A percentile compares a stretch with the other conserved stretches of the same genome.
phyloP scores from a whole-genome alignment of 805 yeast genomes.

The Sungouiozyma ichnusensis region DNA sequence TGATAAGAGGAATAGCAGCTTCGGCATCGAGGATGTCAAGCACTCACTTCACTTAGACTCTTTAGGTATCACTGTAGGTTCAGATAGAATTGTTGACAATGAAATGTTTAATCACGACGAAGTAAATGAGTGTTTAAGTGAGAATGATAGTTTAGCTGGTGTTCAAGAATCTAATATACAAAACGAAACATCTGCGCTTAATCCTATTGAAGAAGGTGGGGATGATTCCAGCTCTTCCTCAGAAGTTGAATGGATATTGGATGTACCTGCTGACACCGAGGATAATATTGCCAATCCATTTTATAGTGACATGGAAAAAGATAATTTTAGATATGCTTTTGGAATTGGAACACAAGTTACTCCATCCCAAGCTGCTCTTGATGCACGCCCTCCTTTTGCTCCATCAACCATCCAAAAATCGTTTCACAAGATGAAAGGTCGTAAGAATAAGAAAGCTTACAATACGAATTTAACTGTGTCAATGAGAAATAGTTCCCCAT shows the following conservation, averaged over 20 bases:
- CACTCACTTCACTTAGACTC: not conserved
- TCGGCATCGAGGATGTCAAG: conserved; percentile 1
- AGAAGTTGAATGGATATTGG: not conserved
- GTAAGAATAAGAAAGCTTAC: not conserved
- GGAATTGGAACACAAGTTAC: not conserved
- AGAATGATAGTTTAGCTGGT: not conserved
- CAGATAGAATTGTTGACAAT: not conserved
- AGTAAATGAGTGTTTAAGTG: not conserved
- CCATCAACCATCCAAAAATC: not conserved
- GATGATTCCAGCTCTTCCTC: not conserved
- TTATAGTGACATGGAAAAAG: not conserved
- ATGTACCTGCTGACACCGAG: not conserved
- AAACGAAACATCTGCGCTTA: not conserved
- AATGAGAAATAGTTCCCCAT: not conserved
- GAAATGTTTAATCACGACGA: not conserved
- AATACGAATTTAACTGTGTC: not conserved
- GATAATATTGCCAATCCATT: not conserved
- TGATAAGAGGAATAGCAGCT: not conserved
- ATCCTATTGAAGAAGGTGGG: not conserved
- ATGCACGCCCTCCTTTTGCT: not conserved
- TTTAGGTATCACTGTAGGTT: not conserved
- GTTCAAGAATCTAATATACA: not conserved
- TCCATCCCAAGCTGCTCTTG: not conserved
- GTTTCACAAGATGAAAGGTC: not conserved
- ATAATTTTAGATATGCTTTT: not conserved